A percentile compares a stretch with the other conserved stretches of the same genome.
Conservation (phyloP, 2,329 filamentous ascomycete species). For the Hypocreales sp. region DNA sequence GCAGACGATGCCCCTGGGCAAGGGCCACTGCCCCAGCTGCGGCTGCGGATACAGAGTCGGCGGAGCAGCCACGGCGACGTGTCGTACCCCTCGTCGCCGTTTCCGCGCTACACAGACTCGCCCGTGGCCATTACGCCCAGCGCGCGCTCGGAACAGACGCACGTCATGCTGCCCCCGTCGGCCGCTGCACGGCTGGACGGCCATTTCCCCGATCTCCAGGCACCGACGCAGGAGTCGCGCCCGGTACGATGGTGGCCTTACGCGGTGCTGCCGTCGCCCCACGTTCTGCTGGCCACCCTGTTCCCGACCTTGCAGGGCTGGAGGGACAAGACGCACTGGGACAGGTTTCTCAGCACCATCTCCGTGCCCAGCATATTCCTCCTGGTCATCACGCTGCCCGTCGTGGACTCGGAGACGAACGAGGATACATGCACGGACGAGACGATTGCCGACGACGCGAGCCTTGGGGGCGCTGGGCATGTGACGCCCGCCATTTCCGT, state of each 20-base stretch:
- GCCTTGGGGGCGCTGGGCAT: constrained; percentile 12
- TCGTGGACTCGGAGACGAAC: constrained; percentile 59
- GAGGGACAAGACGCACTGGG: constrained; percentile 69
- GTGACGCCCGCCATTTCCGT: constrained; percentile 18
- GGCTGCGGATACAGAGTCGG: constrained; percentile 31
- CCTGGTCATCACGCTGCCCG: constrained; percentile 77
- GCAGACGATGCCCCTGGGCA: not conserved
- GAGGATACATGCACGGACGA: constrained; percentile 20
- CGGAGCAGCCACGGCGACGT: constrained; percentile 24
- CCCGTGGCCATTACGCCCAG: constrained; percentile 27
- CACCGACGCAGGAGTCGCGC: constrained; percentile 20
- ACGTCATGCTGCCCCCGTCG: constrained; percentile 35
- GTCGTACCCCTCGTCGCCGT: constrained; percentile 43
- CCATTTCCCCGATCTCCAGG: constrained; percentile 29
- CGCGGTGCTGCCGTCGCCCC: constrained; percentile 52
- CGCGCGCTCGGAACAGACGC: constrained; percentile 26
- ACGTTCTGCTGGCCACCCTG: constrained; percentile 54
- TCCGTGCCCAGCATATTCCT: constrained; percentile 86
- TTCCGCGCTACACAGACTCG: constrained; percentile 52
- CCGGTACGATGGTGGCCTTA: constrained; percentile 72
- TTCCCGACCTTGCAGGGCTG: constrained; percentile 81
- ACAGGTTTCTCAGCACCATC: constrained; percentile 64
- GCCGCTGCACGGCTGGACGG: constrained; percentile 23
- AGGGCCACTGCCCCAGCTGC: constrained; percentile 13
- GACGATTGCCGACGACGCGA: constrained; percentile 13